These are phyloP conservation scores for Sporothrix mexicana DNA, from an alignment of 2,329 filamentous ascomycete genomes.

Conservation along the genomic window DNA sequence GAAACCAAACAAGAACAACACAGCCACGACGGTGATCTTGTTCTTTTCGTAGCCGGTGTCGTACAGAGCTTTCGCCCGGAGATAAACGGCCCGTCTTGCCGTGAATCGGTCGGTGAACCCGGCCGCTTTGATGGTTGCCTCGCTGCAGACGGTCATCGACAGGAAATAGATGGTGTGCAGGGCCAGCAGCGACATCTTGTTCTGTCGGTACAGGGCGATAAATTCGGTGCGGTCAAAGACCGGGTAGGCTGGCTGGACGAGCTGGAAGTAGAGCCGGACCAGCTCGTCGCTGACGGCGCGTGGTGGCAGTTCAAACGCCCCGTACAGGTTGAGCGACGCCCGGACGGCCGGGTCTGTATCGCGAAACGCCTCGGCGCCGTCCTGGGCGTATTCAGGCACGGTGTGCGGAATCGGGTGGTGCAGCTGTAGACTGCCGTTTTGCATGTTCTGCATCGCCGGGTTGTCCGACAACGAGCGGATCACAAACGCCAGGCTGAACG, in stretches of 20 bases:
- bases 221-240: slow-evolving; percentile 23
- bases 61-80: slow-evolving; percentile 22
- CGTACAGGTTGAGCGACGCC: slow-evolving; percentile 8
- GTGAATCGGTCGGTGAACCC: slow-evolving; percentile 4
- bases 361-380: slow-evolving; percentile 11
- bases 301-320: slow-evolving; percentile 12
- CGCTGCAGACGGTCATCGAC: slow-evolving; percentile 19
- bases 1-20: slow-evolving; percentile 23
- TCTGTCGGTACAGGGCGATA: slow-evolving; percentile 7
- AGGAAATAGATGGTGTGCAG: slow-evolving; percentile 20
- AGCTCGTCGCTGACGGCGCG: slow-evolving; percentile 16
- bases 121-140: neutral
- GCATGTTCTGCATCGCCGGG: slow-evolving; percentile 16
- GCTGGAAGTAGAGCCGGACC: slow-evolving; percentile 20
- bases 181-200: slow-evolving; percentile 10
- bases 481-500: slow-evolving; percentile 28
- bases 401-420: slow-evolving; percentile 28
- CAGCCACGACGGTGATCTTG: slow-evolving; percentile 5
- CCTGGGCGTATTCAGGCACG: slow-evolving; percentile 21
- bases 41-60: slow-evolving; percentile 28
- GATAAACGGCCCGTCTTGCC: neutral
- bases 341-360: neutral
- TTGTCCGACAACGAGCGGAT: slow-evolving; percentile 21
- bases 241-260: slow-evolving; percentile 20
- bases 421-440: slow-evolving; percentile 4